Conservation (phyloP, 202 grass and related monocot genomes). For the Bolboschoenoplectus hybrid region DNA sequence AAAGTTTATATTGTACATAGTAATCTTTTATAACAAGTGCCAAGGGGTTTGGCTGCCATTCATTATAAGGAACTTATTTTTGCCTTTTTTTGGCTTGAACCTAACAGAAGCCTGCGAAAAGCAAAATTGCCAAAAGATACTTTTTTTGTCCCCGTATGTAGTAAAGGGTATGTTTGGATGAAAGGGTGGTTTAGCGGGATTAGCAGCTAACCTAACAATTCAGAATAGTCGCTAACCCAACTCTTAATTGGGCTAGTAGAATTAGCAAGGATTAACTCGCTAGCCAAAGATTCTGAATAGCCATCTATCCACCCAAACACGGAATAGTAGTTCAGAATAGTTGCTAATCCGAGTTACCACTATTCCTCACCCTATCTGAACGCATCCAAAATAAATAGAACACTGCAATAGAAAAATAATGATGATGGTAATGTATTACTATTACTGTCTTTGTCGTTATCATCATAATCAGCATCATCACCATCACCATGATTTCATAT, state of each 20-base stretch:
- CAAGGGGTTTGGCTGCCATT: background rate
- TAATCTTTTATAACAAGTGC: background rate
- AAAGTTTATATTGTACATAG: background rate
- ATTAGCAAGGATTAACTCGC: too few species aligned
- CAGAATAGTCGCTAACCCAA: too few species aligned
- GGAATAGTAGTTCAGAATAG: too few species aligned
- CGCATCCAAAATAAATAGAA: background rate
- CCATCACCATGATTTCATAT: background rate
- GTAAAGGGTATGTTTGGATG: background rate
- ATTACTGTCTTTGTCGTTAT: background rate
- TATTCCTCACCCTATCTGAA: too few species aligned
- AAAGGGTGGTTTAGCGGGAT: too few species aligned
- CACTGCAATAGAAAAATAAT: conserved; percentile 1
- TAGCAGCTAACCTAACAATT: too few species aligned
- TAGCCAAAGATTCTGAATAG: too few species aligned
- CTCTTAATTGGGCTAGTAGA: too few species aligned
- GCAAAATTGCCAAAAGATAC: background rate
- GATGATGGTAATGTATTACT: conserved; percentile 7
- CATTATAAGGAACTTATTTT: background rate
- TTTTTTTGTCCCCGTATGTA: background rate
- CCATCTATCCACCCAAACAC: too few species aligned
- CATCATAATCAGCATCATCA: background rate
- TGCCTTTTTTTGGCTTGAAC: background rate
- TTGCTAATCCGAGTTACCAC: too few species aligned
- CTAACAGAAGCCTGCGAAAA: conserved; percentile 2